phyloP scores from a whole-genome alignment of 345 rosid genomes.

The Nephelium lappaceum region DNA sequence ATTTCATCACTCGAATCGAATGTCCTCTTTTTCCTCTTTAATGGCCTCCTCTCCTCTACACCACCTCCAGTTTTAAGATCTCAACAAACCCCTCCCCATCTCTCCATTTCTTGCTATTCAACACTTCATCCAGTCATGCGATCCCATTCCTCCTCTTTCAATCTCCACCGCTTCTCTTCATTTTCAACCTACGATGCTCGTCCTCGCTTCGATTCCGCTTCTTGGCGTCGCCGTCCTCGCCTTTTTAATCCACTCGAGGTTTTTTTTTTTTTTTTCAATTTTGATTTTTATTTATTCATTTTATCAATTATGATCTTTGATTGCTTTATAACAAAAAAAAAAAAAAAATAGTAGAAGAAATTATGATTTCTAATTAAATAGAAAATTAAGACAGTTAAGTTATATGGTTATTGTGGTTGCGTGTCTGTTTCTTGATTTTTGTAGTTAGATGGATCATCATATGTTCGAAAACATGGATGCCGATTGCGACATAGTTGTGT shows the following conservation, averaged over 20 bases:
- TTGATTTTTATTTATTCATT: background rate
- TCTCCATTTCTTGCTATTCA: too few relatives aligned
- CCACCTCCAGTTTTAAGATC: background rate
- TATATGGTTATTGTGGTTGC: background rate
- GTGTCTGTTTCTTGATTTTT: background rate
- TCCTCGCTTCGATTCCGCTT: conserved; percentile 3
- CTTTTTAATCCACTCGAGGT: conserved; percentile 14
- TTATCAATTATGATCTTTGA: background rate
- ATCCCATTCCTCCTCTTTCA: conserved; percentile 24
- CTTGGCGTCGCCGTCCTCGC: conserved; percentile 8
- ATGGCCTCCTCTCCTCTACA: too few relatives aligned
- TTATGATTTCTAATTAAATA: too few relatives aligned
- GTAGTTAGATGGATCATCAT: conserved; percentile 38
- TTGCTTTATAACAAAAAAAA: background rate
- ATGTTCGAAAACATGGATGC: conserved; percentile 27
- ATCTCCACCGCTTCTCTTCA: conserved; percentile 2
- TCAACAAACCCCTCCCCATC: background rate
- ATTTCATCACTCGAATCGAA: background rate
- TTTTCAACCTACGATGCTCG: background rate
- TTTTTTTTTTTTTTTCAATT: background rate
- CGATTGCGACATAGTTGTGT: conserved; percentile 25
- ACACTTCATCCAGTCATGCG: conserved; percentile 37
- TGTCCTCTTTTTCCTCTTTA: background rate
- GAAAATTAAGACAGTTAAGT: too few relatives aligned
- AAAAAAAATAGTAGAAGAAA: too few relatives aligned